Conservation (phyloP, 371 early-diverging fungal genomes). For the Sporodiniella umbellata region DNA sequence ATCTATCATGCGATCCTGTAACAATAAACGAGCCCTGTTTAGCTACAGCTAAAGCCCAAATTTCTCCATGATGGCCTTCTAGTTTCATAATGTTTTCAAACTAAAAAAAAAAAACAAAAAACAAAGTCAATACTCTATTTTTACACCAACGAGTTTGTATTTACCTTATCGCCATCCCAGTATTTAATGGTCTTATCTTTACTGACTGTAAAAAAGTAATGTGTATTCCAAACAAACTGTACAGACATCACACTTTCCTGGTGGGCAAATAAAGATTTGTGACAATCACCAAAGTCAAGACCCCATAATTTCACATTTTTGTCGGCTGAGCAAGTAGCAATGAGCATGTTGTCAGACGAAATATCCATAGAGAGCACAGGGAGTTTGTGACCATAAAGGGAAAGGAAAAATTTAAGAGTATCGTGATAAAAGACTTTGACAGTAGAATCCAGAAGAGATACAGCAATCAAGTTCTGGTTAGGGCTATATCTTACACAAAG, state of each 20-base stretch:
- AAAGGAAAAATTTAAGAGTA: conserved; percentile 93
- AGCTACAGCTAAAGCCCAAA: conserved; percentile 88
- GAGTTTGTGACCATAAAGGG: conserved; percentile 93
- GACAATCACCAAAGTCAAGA: conserved; percentile 98
- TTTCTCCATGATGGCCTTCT: conserved; percentile 88
- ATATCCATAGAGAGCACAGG: conserved; percentile 96
- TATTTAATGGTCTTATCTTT: conserved; percentile 92
- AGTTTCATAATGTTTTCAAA: conserved; percentile 93
- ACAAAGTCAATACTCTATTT: neutral
- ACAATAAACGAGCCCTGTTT: conserved; percentile 85
- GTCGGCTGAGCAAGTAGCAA: conserved; percentile 92
- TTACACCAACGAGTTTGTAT: too few relatives aligned
- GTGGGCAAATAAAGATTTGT: conserved; percentile 91
- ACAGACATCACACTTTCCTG: conserved; percentile 86
- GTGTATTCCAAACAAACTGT: conserved; percentile 90
- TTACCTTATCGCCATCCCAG: conserved; percentile 94
- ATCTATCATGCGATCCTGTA: conserved; percentile 88
- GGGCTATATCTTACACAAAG: conserved; percentile 83
- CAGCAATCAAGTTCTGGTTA: conserved; percentile 84
- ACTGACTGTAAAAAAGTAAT: conserved; percentile 88
- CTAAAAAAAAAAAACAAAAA: conserved; percentile 15
- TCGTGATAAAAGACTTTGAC: conserved; percentile 96
- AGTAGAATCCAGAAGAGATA: conserved; percentile 89
- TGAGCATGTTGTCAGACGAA: conserved; percentile 84
- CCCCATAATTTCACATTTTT: conserved; percentile 98